Percentiles rank a stretch among this genome's conserved stretches.
Conservation (phyloP, 345 rosid species). For the Rhodomyrtus tomentosa region DNA sequence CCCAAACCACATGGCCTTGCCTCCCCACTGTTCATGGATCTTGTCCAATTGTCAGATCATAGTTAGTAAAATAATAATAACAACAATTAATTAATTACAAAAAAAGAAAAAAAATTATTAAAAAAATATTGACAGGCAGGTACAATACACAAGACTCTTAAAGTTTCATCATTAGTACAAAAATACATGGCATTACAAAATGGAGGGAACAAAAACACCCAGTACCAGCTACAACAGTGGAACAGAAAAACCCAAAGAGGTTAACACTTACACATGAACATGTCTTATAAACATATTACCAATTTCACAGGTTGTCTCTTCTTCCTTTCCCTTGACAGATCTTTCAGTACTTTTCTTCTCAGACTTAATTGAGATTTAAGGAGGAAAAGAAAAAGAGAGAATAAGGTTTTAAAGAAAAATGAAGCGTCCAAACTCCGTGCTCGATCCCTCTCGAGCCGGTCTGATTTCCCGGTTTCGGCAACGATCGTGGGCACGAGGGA, state of each 20-base stretch:
- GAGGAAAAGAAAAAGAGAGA: background rate
- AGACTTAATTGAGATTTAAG: background rate
- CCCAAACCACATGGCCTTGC: background rate
- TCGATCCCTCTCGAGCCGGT: background rate
- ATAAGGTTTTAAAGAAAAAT: background rate
- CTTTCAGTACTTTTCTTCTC: background rate
- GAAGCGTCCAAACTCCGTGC: background rate
- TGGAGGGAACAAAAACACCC: background rate
- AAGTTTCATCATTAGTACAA: background rate
- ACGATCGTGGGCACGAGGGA: background rate
- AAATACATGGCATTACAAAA: background rate
- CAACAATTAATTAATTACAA: background rate
- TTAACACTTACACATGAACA: background rate
- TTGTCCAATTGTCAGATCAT: background rate
- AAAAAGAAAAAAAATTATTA: background rate
- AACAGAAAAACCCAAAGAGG: background rate
- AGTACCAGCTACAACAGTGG: background rate
- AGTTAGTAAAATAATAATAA: background rate
- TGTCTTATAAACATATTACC: background rate
- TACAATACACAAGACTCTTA: background rate
- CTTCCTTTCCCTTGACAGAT: background rate
- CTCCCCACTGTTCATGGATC: background rate
- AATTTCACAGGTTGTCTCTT: background rate
- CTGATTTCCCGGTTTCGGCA: background rate
- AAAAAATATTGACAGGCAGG: background rate